A percentile compares a stretch with the other conserved stretches of the same genome.
phyloP scores from a whole-genome alignment of 2,329 filamentous ascomycete genomes.

The Alternaria arborescens region DNA sequence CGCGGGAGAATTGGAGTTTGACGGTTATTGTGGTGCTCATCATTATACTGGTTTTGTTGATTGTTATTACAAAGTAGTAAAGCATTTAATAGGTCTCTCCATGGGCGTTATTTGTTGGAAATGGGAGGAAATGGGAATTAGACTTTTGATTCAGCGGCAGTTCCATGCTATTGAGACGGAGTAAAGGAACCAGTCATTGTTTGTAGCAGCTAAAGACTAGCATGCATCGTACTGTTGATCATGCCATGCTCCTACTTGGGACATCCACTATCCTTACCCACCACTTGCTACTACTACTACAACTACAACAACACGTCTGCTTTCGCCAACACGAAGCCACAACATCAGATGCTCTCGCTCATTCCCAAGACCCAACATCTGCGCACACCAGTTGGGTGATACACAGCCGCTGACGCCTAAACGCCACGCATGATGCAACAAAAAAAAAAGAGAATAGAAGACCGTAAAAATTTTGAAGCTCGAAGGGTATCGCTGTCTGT shows the following conservation, averaged over 20 bases:
- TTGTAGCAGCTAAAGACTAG: not conserved
- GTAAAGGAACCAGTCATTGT: no score
- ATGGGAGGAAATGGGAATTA: no score
- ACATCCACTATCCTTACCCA: no score
- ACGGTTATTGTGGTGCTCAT: conserved; percentile 81
- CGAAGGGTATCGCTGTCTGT: conserved; percentile 13
- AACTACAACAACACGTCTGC: not conserved
- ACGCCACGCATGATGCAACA: conserved; percentile 35
- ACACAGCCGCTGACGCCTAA: conserved; percentile 5
- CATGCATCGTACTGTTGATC: not conserved
- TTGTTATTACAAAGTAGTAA: conserved; percentile 65
- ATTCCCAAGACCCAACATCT: not conserved
- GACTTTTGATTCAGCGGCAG: no score
- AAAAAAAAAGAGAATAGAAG: conserved; percentile 1
- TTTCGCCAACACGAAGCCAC: not conserved
- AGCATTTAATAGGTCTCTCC: no score
- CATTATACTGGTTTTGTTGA: conserved; percentile 80
- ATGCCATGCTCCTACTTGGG: no score
- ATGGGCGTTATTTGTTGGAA: no score
- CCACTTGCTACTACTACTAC: not conserved
- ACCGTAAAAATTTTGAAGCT: conserved; percentile 5
- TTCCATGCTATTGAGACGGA: no score
- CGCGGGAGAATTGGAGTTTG: conserved; percentile 88
- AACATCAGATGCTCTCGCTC: not conserved
- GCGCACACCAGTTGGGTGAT: no score